These are phyloP conservation scores for Typha latifolia DNA, from an alignment of 176 grass and related monocot species.

Conservation along the genomic window DNA sequence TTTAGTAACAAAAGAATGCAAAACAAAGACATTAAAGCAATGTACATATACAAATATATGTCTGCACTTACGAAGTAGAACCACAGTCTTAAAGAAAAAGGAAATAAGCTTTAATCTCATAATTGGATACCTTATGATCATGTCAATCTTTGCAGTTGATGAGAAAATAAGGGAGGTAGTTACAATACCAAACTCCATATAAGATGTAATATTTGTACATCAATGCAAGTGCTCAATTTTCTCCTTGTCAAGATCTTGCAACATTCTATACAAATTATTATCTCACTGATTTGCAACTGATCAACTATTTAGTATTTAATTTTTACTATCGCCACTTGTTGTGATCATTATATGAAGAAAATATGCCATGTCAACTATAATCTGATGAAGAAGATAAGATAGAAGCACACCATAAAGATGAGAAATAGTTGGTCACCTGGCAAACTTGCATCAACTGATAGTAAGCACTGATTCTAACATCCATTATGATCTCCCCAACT, in stretches of 20 bases:
- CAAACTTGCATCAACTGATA: constrained; percentile 78
- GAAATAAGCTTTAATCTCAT: too few relatives aligned
- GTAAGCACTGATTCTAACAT: constrained; percentile 65
- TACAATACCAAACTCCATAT: neutral
- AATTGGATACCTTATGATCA: too few relatives aligned
- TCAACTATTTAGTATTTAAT: too few relatives aligned
- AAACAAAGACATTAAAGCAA: constrained; percentile 17
- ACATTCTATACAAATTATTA: too few relatives aligned
- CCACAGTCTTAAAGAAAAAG: too few relatives aligned
- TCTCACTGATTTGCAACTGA: too few relatives aligned
- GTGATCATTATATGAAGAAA: neutral
- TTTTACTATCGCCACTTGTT: too few relatives aligned
- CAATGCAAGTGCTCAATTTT: neutral
- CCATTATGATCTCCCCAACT: constrained; percentile 62
- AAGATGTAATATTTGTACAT: neutral
- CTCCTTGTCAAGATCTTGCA: neutral
- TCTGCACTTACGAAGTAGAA: too few relatives aligned
- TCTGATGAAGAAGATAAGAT: neutral
- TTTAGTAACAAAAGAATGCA: constrained; percentile 5
- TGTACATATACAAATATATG: neutral
- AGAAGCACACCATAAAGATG: neutral
- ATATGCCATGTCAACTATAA: neutral
- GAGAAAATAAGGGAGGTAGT: too few relatives aligned
- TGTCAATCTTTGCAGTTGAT: too few relatives aligned
- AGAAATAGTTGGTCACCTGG: constrained; percentile 42